These are phyloP conservation scores for Rubroboletus pulcherrimus DNA, from an alignment of 768 basidiomycete species.

Conservation along the genomic window DNA sequence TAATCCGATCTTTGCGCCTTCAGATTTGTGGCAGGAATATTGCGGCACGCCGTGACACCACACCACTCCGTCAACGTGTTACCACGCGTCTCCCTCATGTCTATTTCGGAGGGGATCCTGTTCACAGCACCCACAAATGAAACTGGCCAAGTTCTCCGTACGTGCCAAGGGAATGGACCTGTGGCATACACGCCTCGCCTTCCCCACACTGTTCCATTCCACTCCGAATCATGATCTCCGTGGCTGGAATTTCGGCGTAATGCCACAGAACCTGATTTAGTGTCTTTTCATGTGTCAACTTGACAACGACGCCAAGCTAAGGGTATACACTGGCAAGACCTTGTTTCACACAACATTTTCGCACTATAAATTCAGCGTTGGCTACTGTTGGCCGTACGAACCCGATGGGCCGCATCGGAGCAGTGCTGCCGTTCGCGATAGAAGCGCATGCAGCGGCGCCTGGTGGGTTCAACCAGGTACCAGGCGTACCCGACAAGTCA, in stretches of 20 bases:
- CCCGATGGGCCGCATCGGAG: neutral
- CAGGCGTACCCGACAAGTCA: conserved; percentile 6
- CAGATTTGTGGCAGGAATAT: conserved; percentile 7
- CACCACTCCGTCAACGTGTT: neutral
- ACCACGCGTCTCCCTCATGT: conserved; percentile 13
- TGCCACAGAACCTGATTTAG: neutral
- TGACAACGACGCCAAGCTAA: conserved; percentile 2
- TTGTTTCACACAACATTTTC: conserved; percentile 5
- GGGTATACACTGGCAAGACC: neutral
- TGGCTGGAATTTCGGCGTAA: neutral
- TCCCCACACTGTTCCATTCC: conserved; percentile 11
- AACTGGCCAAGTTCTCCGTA: neutral
- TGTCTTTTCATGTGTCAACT: conserved; percentile 2
- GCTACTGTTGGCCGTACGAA: neutral
- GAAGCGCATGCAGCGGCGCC: neutral
- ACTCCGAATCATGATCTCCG: conserved; percentile 1
- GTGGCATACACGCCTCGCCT: conserved; percentile 1
- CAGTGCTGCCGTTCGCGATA: conserved; percentile 2
- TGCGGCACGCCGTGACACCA: conserved; percentile 5
- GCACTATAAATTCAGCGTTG: neutral
- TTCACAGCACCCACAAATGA: conserved; percentile 3
- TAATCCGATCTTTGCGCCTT: conserved; percentile 12
- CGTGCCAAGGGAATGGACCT: neutral
- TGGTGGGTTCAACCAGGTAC: conserved; percentile 2
- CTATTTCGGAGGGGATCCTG: neutral